Evolutionary conservation across 371 early-diverging fungal species (phyloP).

Genomic region (Fennellomyces sp.): DNA sequence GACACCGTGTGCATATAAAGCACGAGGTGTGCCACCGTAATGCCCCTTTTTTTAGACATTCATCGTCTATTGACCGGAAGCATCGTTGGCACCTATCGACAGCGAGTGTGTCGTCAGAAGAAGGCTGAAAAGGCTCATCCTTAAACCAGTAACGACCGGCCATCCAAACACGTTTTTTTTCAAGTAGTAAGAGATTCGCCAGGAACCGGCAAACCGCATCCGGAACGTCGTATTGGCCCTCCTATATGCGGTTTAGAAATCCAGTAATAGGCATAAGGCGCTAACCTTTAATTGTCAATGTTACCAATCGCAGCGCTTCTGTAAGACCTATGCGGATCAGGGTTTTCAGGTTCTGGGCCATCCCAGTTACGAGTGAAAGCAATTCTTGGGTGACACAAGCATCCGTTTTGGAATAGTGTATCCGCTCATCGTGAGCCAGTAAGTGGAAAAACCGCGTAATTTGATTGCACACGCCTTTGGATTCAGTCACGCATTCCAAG

Average conservation of each 20-base stretch:
- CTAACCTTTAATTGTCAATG: constrained; percentile 6
- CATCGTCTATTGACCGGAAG: constrained; percentile 76
- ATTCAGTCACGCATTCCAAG: constrained; percentile 76
- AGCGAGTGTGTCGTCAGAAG: background rate
- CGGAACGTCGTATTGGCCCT: constrained; percentile 25
- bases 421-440: constrained; percentile 57
- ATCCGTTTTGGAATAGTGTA: constrained; percentile 57
- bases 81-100: constrained; percentile 78
- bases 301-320: constrained; percentile 84
- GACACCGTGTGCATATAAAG: constrained; percentile 69
- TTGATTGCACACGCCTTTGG: constrained; percentile 40
- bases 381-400: constrained; percentile 85
- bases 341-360: constrained; percentile 46
- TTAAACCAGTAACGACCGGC: constrained; percentile 47
- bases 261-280: background rate
- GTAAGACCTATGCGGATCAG: constrained; percentile 84
- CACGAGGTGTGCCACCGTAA: constrained; percentile 78
- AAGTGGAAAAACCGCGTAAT: constrained; percentile 34
- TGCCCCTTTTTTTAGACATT: constrained; percentile 63
- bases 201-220: constrained; percentile 59
- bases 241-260: constrained; percentile 18
- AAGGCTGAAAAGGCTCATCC: constrained; percentile 21
- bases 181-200: constrained; percentile 56
- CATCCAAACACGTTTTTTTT: constrained; percentile 55
- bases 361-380: constrained; percentile 83